Conservation (phyloP, 208 protist species). For the Naegleria lovaniensis region DNA sequence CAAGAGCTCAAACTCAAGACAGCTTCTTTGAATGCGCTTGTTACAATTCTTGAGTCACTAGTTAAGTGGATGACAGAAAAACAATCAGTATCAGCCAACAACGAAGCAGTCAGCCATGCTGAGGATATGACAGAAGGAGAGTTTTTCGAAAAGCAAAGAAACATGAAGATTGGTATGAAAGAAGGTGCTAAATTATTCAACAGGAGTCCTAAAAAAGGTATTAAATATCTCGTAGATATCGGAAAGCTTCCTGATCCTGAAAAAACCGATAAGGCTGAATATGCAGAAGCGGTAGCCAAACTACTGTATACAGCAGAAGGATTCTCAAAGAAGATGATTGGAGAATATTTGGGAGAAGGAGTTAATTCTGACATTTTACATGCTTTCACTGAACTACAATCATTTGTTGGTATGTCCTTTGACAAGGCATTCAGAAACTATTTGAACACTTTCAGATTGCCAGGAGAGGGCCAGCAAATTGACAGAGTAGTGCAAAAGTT, state of each 20-base stretch:
- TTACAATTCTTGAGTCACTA: neutral
- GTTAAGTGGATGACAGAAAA: slow-evolving; percentile 20
- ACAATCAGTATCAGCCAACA: neutral
- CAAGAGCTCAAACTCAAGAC: slow-evolving; percentile 17
- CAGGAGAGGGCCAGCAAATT: slow-evolving; percentile 82
- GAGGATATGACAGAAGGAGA: neutral
- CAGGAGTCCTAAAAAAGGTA: neutral
- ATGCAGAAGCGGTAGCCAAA: slow-evolving; percentile 23
- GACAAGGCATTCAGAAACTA: slow-evolving; percentile 54
- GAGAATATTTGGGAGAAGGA: slow-evolving; percentile 58
- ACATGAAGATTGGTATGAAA: neutral
- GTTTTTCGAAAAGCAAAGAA: slow-evolving; percentile 25
- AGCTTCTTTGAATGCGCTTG: neutral
- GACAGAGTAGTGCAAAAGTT: slow-evolving; percentile 83
- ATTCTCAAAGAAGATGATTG: slow-evolving; percentile 50
- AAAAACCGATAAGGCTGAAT: neutral
- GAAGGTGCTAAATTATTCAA: slow-evolving; percentile 24
- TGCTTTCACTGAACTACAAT: slow-evolving; percentile 48
- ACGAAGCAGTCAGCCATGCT: neutral
- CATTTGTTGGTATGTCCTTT: slow-evolving; percentile 34
- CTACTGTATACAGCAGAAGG: slow-evolving; percentile 29
- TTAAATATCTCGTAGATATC: neutral
- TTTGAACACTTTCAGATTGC: slow-evolving; percentile 67
- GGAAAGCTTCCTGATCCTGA: neutral
- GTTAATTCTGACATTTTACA: slow-evolving; percentile 53